Base-by-base conservation (phyloP, 1,284 basidiomycete species). In the Mycocalia duriaeana region DNA sequence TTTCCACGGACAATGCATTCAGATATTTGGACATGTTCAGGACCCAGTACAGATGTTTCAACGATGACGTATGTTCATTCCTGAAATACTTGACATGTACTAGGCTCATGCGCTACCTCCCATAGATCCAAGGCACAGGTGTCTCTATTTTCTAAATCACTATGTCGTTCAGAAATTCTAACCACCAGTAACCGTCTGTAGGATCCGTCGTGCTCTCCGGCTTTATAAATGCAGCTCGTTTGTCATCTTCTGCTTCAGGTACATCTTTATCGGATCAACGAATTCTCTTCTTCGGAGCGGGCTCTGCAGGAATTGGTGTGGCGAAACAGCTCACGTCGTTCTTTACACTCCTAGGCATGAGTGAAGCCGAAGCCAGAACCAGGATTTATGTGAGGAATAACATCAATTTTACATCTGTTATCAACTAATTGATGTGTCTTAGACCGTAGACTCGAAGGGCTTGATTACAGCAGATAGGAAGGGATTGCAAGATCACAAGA, bases 201-300 rank as follows among this genome's bases (percentile, higher is more conserved):
- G 86, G 86, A 13, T 79, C 85, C 25, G 90, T 93, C 49, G 77
- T 91, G 44, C 75, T 92, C 43, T 85, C 81, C 31, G 89, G 89
- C 11, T 89, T 91, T 65, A 70, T 89, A 52, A 87, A 87, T 50
- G 88, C 89, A 9, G 88, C 89, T 2, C 75, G 77, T 49, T 70
- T 86, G 24, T 73, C 82, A 4, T 77, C 77, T 41, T 71, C 72
- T 22, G 82, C 83, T 23, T 81, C 84, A 34, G 80, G 79, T 2
- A 72, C 68, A 35, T 71, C 77, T 1, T 65, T 89, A 44, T 68
- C 74, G 31, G 89, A 92, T 48, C 90, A 92, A 53, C 79, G 75
- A 47, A 82, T 92, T 48, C 72, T 92, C 35, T 91, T 91, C 76
- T 83, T 90, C 39, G 87, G 87, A 11, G 84, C 86, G 5, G 86